A percentile compares a stretch with the other conserved stretches of the same genome.
These are phyloP conservation scores for Teratosphaeria epicoccoides DNA, from an alignment of 2,329 filamentous ascomycete species.

Conservation along the genomic window DNA sequence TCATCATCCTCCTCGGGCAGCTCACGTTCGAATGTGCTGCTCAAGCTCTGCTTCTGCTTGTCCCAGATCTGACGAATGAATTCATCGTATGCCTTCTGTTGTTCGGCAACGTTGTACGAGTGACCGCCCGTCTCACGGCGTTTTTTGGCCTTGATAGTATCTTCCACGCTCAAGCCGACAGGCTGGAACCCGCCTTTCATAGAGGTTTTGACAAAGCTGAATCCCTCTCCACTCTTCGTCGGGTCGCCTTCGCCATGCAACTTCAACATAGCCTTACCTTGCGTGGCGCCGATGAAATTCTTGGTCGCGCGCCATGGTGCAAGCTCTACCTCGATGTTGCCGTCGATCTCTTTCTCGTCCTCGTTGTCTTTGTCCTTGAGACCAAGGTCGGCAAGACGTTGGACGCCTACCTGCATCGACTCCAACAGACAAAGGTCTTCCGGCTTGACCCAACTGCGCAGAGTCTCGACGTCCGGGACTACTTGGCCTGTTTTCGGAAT, in stretches of 20 bases:
- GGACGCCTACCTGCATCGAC: conserved; percentile 90
- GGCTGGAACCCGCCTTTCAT: conserved; percentile 98
- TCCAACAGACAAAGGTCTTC: conserved; percentile 93
- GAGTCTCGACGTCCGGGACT: conserved; percentile 67
- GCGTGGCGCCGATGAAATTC: conserved; percentile 87
- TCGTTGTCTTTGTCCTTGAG: conserved; percentile 44
- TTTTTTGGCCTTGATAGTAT: conserved; percentile 71
- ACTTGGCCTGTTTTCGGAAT: conserved; percentile 61
- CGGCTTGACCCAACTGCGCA: conserved; percentile 82
- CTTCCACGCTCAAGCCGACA: conserved; percentile 76
- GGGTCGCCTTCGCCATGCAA: conserved; percentile 92
- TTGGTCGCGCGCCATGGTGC: conserved; percentile 95
- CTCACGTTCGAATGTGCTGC: conserved; percentile 62
- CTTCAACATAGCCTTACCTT: conserved; percentile 93
- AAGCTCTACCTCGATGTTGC: conserved; percentile 76
- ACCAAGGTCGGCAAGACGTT: conserved; percentile 82
- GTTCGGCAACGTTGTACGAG: conserved; percentile 92
- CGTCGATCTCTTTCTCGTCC: conserved; percentile 50
- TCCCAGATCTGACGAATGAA: conserved; percentile 90
- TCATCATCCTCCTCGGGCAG: conserved; percentile 59
- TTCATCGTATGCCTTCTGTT: conserved; percentile 84
- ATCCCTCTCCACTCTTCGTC: conserved; percentile 82
- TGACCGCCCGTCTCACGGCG: conserved; percentile 67
- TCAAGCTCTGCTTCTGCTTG: conserved; percentile 68
- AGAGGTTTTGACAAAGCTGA: conserved; percentile 93